Conservation (phyloP, 805 yeast species). For the Sungouiozyma ichnusensis region DNA sequence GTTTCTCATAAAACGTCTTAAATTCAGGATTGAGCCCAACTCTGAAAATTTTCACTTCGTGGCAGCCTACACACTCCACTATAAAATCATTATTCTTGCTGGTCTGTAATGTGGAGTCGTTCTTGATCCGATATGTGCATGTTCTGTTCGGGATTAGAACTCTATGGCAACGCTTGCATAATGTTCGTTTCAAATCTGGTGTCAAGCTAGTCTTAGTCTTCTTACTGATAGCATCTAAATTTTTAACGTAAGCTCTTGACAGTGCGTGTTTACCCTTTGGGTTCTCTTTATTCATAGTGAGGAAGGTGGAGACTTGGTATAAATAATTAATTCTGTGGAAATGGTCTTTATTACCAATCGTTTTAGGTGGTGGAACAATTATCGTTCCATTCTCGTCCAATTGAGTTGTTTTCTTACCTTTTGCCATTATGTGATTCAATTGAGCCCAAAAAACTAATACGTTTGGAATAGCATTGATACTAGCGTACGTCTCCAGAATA, state of each 20-base stretch:
- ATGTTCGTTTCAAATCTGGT: conserved; percentile 53
- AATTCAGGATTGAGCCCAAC: conserved; percentile 46
- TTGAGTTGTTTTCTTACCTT: conserved; percentile 2
- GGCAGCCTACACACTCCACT: conserved; percentile 42
- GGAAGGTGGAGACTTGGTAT: conserved; percentile 41
- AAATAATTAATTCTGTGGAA: conserved; percentile 49
- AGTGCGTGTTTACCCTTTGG: conserved; percentile 22
- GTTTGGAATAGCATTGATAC: no score
- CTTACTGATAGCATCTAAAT: conserved; percentile 51
- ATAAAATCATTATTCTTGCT: conserved; percentile 39
- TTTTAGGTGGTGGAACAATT: conserved; percentile 29
- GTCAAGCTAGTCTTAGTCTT: conserved; percentile 56
- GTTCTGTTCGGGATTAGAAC: conserved; percentile 39
- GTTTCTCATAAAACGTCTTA: conserved; percentile 18
- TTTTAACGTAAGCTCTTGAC: conserved; percentile 45
- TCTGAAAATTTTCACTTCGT: conserved; percentile 44
- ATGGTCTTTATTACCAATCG: conserved; percentile 45
- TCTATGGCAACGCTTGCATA: conserved; percentile 59
- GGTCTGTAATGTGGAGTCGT: conserved; percentile 16
- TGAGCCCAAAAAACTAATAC: no score
- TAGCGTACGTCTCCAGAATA: no score
- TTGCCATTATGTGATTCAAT: neutral
- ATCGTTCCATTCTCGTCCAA: conserved; percentile 14
- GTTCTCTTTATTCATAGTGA: conserved; percentile 18
- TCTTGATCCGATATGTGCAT: conserved; percentile 30